These are phyloP conservation scores for Brassica cretica DNA, from an alignment of 345 rosid species.

Conservation along the genomic window DNA sequence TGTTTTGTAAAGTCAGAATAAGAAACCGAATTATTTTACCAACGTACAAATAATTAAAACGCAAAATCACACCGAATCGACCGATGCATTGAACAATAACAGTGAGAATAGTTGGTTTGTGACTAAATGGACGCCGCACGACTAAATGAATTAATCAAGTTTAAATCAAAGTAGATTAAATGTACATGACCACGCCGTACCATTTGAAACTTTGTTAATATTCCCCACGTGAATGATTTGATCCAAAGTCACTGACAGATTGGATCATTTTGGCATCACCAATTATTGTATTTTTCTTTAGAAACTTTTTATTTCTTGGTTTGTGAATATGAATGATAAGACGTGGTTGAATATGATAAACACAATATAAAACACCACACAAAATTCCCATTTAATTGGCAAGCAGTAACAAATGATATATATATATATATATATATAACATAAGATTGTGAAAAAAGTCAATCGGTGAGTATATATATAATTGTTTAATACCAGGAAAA, in stretches of 20 bases:
- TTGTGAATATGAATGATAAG: conserved; percentile 12
- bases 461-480: conserved; percentile 1
- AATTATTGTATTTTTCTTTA: not conserved
- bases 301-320: not conserved
- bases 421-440: not conserved
- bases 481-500: not conserved
- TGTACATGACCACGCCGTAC: conserved; percentile 39
- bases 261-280: conserved; percentile 2
- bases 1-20: not conserved
- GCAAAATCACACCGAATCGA: not conserved
- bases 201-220: conserved; percentile 13
- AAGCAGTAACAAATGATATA: not conserved
- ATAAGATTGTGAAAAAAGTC: not conserved
- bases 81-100: conserved; percentile 18
- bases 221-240: conserved; percentile 38
- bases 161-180: conserved; percentile 22
- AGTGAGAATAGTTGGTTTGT: not conserved
- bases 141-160: conserved; percentile 13
- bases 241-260: conserved; percentile 36
- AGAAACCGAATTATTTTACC: not conserved
- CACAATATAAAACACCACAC: not conserved
- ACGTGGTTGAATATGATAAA: conserved; percentile 6
- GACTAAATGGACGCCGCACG: conserved; percentile 25
- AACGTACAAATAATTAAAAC: not conserved
- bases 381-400: conserved; percentile 1